Percentiles rank a stretch among this genome's conserved stretches.
Conservation (phyloP, 768 basidiomycete genomes). For the Tylopilus felleus region DNA sequence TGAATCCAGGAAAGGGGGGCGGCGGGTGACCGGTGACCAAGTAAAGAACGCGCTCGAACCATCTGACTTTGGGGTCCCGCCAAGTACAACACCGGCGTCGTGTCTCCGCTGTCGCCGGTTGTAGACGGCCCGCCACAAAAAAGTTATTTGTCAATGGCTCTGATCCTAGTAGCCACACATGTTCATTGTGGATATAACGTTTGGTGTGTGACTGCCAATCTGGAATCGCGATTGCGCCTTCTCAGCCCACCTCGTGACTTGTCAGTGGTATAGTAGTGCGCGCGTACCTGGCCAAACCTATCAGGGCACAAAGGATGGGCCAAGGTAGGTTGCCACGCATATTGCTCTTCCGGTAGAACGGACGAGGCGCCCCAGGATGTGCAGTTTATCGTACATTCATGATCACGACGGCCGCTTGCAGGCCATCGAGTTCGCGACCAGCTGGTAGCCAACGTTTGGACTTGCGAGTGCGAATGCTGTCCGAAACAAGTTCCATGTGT, state of each 20-base stretch:
- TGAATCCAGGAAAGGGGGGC: constrained; percentile 3
- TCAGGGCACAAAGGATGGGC: background rate
- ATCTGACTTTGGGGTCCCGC: constrained; percentile 5
- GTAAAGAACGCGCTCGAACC: constrained; percentile 5
- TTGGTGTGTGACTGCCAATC: constrained; percentile 15
- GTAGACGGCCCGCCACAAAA: background rate
- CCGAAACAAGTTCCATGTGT: background rate
- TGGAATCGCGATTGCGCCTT: constrained; percentile 16
- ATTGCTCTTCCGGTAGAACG: background rate
- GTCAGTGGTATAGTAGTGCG: background rate
- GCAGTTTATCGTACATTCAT: background rate
- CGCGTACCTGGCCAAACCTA: constrained; percentile 8
- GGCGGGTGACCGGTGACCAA: constrained; percentile 5
- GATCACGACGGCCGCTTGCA: background rate
- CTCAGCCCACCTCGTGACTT: constrained; percentile 8
- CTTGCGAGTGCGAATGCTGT: constrained; percentile 1
- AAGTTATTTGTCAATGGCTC: background rate
- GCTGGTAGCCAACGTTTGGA: background rate
- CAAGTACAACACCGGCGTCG: background rate
- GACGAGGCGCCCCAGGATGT: background rate
- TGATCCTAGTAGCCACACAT: constrained; percentile 15
- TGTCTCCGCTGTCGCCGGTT: background rate
- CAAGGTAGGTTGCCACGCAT: background rate
- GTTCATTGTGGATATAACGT: constrained; percentile 24
- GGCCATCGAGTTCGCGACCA: background rate